These are phyloP conservation scores for Tolypocladium ophioglossoides DNA, from an alignment of 2,329 filamentous ascomycete genomes.

Conservation along the genomic window DNA sequence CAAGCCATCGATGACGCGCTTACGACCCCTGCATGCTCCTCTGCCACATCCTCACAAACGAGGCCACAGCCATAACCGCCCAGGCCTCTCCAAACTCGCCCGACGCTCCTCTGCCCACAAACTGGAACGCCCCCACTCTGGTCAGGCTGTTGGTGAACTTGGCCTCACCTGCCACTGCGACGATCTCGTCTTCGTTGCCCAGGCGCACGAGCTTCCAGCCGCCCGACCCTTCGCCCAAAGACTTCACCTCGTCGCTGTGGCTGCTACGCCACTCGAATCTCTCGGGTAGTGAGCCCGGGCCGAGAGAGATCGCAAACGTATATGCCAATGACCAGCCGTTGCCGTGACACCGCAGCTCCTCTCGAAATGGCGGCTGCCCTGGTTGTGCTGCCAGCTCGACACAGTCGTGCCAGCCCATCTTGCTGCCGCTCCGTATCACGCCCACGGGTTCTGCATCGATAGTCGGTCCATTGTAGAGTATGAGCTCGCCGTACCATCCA, in stretches of 20 bases:
- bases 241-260: conserved; percentile 21
- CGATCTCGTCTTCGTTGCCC: conserved; percentile 26
- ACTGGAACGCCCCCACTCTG: conserved; percentile 25
- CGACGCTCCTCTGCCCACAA: conserved; percentile 25
- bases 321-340: conserved; percentile 6
- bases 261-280: conserved; percentile 33
- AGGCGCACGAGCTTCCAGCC: conserved; percentile 28
- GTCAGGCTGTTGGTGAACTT: conserved; percentile 5
- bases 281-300: conserved; percentile 15
- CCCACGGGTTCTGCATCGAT: conserved; percentile 2
- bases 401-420: conserved; percentile 2
- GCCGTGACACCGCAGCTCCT: conserved; percentile 4
- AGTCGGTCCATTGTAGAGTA: conserved; percentile 6
- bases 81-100: conserved; percentile 30
- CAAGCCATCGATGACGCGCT: neutral
- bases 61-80: conserved; percentile 30
- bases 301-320: conserved; percentile 21
- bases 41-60: conserved; percentile 11
- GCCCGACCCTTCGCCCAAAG: conserved; percentile 16
- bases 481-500: conserved; percentile 6
- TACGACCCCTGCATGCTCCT: conserved; percentile 1
- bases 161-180: conserved; percentile 24
- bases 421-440: conserved; percentile 1
- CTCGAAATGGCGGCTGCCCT: conserved; percentile 1
- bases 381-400: conserved; percentile 7